Base-by-base conservation (phyloP, 78 protist species). In the Ministeria vibrans region DNA sequence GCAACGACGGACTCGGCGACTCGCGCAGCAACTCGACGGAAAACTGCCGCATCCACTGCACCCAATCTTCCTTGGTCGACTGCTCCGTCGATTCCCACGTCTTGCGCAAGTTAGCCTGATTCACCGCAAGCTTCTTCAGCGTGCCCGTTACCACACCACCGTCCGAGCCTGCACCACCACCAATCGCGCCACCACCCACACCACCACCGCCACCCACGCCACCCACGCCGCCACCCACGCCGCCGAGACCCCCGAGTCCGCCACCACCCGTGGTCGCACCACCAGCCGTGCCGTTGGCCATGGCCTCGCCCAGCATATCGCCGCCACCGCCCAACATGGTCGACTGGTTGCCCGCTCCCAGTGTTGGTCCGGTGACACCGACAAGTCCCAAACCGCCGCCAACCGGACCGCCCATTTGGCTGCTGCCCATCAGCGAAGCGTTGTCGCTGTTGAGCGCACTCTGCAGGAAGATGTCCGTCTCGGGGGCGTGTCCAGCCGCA, bases 1-100 rank as follows among this genome's bases (percentile, higher is more conserved):
- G 95, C 34, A 97, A 85, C 27, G 98, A 85, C 0, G 97, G 96
- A 27, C 95, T 85, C n/a, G 98, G 98, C 49, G 97, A 93, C 70
- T 90, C 95, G 41, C 91, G 66, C 38, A 97, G 82, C 70, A 97
- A 68, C 75, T 92, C 96, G 22, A 93, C 85, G 36, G 88, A 51
- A 75, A 96, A 92, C 45, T 88, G 55, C 28, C 96, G 87, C 45
- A 94, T 82, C 99, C 99, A 96, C 70, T 91, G 95, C 39, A 68
- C 22, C 99, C 99, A 96, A 63, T 97, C 99, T 36, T 93, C 98
- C 61, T 75, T 77, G 28, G 96, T 89, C 4, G 88, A 38, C 36
- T 88, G 79, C 62, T 93, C 87, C 44, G 88, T 30, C 32, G 88
- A 69, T 46, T 92, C 94, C 98, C 97, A 93, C 25, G 96, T 91